Evolutionary conservation across 257 asterid genomes (phyloP), one percentile per base, ranked within the genome.

Genomic region (Solanum pinnatisectum): DNA sequence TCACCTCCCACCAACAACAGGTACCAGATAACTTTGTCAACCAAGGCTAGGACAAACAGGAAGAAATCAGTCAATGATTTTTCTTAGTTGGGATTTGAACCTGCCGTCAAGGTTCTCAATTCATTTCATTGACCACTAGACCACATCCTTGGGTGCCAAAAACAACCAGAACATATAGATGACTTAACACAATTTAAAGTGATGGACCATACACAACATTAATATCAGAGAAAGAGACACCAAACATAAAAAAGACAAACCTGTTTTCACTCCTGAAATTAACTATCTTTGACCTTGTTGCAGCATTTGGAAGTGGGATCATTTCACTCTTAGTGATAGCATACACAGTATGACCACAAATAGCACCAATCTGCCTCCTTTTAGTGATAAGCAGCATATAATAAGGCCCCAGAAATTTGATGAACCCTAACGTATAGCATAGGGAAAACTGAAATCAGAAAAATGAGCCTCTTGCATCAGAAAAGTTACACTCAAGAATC

Each of bases 401-500:
- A 88, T 95, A 97, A 42, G 99, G 99, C 82, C 99, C 99, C 81
- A 93, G 91, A 89, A 97, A 97, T 91, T 94, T 97, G 87, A 96
- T 91, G 89, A 97, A 97, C 71, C 99, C 99, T 97, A 95, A 87
- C 84, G 89, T 89, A 39, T 79, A 39, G 87, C 89, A 89, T 76
- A 86, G 84, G 68, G 86, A 83, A 14, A 27, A 86, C 16, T 14
- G 76, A 52, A 37, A 86, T 86, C 85, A 86, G 76, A 86, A 46
- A 52, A 73, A 86, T 10, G 42, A 86, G 71, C 42, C 76, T 71
- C 84, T 82, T 35, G 71, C 40, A 88, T 23, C 65, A 86, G 85
- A 70, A 25, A 59, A 87, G 83, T 18, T 83, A 84, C 40, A 46
- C 5, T 44, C 35, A 84, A 88, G 27, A 87, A 87, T 85, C 67